A percentile compares a stretch with the other conserved stretches of the same genome.
phyloP scores from a whole-genome alignment of 1,139 yeast genomes.

The Wickerhamomyces sp. region DNA sequence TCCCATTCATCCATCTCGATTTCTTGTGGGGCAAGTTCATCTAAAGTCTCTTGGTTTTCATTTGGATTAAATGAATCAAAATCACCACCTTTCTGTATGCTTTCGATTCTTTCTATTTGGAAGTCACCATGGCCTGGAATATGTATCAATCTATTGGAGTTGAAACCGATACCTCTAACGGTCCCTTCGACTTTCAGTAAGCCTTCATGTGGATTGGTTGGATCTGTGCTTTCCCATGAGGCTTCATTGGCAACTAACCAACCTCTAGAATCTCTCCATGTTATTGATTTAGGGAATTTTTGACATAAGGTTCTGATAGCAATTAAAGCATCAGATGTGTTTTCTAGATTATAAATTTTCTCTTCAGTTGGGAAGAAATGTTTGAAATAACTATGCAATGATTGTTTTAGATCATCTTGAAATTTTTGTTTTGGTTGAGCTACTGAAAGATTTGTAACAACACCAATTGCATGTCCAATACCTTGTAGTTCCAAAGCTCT shows the following conservation, averaged over 20 bases:
- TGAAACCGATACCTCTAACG: slow-evolving; percentile 82
- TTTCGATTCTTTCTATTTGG: slow-evolving; percentile 66
- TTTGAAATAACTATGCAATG: slow-evolving; percentile 73
- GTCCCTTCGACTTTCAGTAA: slow-evolving; percentile 67
- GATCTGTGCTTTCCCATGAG: slow-evolving; percentile 38
- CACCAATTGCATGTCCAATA: slow-evolving; percentile 76
- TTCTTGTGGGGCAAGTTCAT: slow-evolving; percentile 60
- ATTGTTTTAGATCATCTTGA: slow-evolving; percentile 73
- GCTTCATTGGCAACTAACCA: slow-evolving; percentile 73
- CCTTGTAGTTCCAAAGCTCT: slow-evolving; percentile 92
- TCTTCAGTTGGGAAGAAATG: slow-evolving; percentile 92
- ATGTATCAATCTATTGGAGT: slow-evolving; percentile 72
- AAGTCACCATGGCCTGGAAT: slow-evolving; percentile 90
- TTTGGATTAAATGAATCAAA: slow-evolving; percentile 35
- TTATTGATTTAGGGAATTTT: slow-evolving; percentile 75
- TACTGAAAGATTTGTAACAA: slow-evolving; percentile 63
- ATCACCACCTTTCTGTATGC: slow-evolving; percentile 25
- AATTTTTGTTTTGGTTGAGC: slow-evolving; percentile 71
- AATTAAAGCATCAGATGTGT: slow-evolving; percentile 60
- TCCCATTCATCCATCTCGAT: slow-evolving; percentile 46
- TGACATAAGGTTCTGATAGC: slow-evolving; percentile 77
- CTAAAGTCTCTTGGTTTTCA: slow-evolving; percentile 58
- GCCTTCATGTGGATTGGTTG: slow-evolving; percentile 32
- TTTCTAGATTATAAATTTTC: slow-evolving; percentile 68
- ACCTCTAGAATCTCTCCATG: slow-evolving; percentile 91